Percentiles rank a stretch among this genome's conserved stretches.
Conservation (phyloP, 768 basidiomycete genomes). For the Naganishia friedmannii region DNA sequence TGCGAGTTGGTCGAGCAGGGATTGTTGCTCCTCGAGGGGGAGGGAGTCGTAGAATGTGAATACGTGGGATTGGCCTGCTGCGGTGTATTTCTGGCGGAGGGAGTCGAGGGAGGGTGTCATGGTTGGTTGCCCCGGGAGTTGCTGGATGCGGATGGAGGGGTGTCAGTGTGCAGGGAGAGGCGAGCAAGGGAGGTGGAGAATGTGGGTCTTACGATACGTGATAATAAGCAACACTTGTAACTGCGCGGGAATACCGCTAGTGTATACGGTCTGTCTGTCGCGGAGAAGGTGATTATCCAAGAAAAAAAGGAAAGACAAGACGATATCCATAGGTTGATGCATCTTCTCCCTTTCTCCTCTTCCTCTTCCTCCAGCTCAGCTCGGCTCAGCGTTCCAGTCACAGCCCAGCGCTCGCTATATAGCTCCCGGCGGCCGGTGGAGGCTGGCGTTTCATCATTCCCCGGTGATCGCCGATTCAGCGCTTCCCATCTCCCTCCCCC, state of each 20-base stretch:
- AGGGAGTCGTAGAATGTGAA: conserved; percentile 81
- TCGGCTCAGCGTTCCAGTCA: neutral
- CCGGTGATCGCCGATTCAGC: neutral
- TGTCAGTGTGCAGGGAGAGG: neutral
- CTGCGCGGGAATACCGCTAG: no score
- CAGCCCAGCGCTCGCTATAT: no score
- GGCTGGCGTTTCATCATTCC: no score
- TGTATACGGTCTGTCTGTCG: neutral
- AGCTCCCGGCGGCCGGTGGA: neutral
- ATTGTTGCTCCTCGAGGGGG: conserved; percentile 61
- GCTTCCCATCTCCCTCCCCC: no score
- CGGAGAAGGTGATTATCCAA: no score
- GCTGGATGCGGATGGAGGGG: neutral
- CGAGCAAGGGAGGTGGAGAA: no score
- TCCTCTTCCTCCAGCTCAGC: no score
- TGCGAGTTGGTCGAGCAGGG: conserved; percentile 69
- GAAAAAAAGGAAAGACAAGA: neutral
- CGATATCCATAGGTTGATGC: neutral
- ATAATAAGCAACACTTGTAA: no score
- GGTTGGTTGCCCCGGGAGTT: neutral
- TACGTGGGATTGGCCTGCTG: conserved; percentile 83
- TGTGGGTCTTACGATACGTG: neutral
- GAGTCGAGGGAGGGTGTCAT: conserved; percentile 9
- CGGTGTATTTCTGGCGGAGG: conserved; percentile 57
- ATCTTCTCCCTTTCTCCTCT: conserved; percentile 13